Conservation (phyloP, 2,329 filamentous ascomycete species). For the Ophiostoma montium region DNA sequence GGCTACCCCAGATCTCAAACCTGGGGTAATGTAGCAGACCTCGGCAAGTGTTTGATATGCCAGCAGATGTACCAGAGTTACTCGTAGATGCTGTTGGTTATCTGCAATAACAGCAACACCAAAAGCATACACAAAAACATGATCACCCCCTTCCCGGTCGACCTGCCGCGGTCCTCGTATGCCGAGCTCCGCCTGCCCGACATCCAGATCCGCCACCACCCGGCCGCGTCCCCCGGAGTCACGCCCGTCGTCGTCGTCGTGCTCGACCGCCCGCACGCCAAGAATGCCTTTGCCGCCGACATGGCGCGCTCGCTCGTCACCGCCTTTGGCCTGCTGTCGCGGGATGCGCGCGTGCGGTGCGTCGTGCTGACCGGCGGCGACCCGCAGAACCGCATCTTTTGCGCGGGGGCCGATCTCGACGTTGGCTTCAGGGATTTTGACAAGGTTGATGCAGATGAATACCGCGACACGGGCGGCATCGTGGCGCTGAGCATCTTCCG, state of each 20-base stretch:
- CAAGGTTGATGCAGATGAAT: slow-evolving; percentile 16
- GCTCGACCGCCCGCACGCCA: slow-evolving; percentile 48
- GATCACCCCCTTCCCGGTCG: background rate
- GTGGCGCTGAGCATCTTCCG: slow-evolving; percentile 40
- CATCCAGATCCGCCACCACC: slow-evolving; percentile 35
- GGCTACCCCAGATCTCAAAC: no score
- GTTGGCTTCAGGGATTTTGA: slow-evolving; percentile 15
- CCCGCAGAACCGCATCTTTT: slow-evolving; percentile 35
- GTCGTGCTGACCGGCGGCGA: slow-evolving; percentile 42
- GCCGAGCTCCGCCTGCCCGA: slow-evolving; percentile 26
- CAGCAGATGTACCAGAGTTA: no score
- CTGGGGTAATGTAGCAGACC: background rate
- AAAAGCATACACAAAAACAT: background rate
- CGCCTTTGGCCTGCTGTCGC: slow-evolving; percentile 36
- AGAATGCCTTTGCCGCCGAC: slow-evolving; percentile 54
- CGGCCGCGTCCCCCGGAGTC: slow-evolving; percentile 33
- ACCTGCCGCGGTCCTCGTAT: slow-evolving; percentile 19
- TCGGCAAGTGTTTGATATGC: background rate
- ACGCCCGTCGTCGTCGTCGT: slow-evolving; percentile 50
- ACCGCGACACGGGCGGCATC: slow-evolving; percentile 38
- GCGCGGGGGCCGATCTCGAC: slow-evolving; percentile 41
- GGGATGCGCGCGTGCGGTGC: slow-evolving; percentile 38
- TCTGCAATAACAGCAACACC: background rate
- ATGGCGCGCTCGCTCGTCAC: slow-evolving; percentile 49
- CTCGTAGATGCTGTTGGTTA: no score